These are phyloP conservation scores for Pseudopyricularia javanii DNA, from an alignment of 2,329 filamentous ascomycete genomes.

Conservation along the genomic window DNA sequence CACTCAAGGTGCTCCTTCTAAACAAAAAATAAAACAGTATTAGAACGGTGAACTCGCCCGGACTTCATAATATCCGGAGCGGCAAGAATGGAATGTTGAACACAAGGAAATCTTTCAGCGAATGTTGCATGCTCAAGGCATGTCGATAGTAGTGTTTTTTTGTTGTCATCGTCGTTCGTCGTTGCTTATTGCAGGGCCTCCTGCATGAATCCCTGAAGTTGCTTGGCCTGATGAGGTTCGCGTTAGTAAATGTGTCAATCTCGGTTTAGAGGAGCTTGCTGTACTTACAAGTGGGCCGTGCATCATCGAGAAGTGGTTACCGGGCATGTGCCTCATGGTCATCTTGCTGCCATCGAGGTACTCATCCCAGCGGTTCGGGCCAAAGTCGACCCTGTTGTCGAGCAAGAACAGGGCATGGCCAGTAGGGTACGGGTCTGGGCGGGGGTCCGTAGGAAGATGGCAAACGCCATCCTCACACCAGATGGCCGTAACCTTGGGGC, in stretches of 20 bases:
- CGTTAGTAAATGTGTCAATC: conserved; percentile 7
- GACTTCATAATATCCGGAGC: not conserved
- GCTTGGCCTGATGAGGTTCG: conserved; percentile 18
- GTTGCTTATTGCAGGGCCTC: conserved; percentile 16
- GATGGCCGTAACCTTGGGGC: conserved; percentile 51
- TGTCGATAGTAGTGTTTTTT: not conserved
- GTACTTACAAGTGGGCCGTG: conserved; percentile 35
- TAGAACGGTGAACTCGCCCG: not conserved
- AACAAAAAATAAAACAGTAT: not conserved
- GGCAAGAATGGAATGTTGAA: not conserved
- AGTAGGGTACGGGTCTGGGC: conserved; percentile 46
- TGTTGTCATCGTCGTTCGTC: not conserved
- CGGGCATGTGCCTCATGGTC: conserved; percentile 53
- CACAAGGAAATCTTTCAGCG: not conserved
- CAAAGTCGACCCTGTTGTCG: conserved; percentile 62
- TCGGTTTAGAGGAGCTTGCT: not conserved
- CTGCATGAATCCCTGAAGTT: conserved; percentile 20
- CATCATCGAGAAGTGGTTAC: conserved; percentile 71
- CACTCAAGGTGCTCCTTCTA: not conserved
- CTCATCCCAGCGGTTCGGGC: conserved; percentile 57
- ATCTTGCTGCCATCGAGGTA: conserved; percentile 50
- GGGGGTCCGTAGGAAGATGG: conserved; percentile 51
- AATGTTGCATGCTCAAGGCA: not conserved
- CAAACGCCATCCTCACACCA: conserved; percentile 68
- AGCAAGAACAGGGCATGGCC: conserved; percentile 57